A percentile compares a stretch with the other conserved stretches of the same genome.
Evolutionary conservation across 345 rosid genomes (phyloP).

Genomic region (Eucalyptus coolabah): DNA sequence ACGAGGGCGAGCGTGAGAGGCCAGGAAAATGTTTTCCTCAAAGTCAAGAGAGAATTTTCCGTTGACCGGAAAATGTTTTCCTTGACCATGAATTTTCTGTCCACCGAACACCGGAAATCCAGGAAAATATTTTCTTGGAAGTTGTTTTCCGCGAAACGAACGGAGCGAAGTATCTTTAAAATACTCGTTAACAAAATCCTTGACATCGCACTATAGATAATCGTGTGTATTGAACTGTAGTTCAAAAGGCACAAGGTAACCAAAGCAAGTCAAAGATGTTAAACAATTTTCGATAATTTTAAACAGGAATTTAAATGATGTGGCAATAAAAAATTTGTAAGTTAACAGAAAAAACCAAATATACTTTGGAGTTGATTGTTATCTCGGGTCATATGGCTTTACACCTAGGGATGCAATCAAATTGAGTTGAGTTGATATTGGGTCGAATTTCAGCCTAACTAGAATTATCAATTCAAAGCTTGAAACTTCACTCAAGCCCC

Average conservation of each 20-base stretch:
- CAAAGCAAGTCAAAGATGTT: neutral
- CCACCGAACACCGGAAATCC: too few relatives aligned
- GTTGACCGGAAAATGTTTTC: too few relatives aligned
- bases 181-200: neutral
- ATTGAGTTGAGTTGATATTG: neutral
- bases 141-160: too few relatives aligned
- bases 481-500: neutral
- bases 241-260: neutral
- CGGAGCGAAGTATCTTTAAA: neutral
- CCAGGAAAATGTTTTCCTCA: too few relatives aligned
- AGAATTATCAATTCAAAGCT: neutral
- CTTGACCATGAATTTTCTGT: too few relatives aligned
- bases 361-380: neutral
- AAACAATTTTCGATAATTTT: rapidly evolving
- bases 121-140: too few relatives aligned
- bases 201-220: neutral
- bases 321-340: neutral
- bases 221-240: rapidly evolving
- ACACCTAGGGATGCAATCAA: neutral
- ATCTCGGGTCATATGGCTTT: neutral
- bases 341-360: rapidly evolving
- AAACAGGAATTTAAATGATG: neutral
- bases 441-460: rapidly evolving
- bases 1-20: too few relatives aligned
- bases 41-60: too few relatives aligned